Percentiles rank a stretch among this genome's conserved stretches.
Evolutionary conservation across 1,284 basidiomycete species (phyloP).

Genomic region (Cutaneotrichosporon sp.): DNA sequence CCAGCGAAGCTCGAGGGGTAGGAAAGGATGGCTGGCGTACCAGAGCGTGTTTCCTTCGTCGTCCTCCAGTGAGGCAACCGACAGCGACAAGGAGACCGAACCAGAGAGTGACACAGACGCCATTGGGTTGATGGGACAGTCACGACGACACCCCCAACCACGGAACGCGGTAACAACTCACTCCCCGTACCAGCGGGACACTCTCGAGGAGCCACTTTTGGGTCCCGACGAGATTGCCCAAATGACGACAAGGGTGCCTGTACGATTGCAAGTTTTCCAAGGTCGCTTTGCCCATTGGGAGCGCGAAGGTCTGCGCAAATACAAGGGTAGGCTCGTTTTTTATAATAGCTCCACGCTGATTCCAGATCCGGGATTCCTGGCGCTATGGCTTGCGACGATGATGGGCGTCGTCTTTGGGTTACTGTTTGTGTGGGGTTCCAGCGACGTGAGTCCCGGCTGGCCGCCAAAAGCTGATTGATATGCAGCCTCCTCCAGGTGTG

Average conservation of each 20-base stretch:
- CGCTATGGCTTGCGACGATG: slow-evolving; percentile 40
- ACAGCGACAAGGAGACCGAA: slow-evolving; percentile 41
- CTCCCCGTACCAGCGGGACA: slow-evolving; percentile 2
- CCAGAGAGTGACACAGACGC: slow-evolving; percentile 26
- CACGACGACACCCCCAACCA: slow-evolving; percentile 9
- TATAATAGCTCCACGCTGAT: neutral
- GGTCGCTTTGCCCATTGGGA: slow-evolving; percentile 47
- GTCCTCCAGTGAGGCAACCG: slow-evolving; percentile 29
- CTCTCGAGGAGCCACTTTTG: slow-evolving; percentile 34
- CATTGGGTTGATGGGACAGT: slow-evolving; percentile 27
- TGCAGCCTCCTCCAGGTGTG: slow-evolving; percentile 1
- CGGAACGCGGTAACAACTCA: neutral
- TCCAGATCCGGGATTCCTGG: slow-evolving; percentile 43
- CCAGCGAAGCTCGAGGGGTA: slow-evolving; percentile 11
- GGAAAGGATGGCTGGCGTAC: slow-evolving; percentile 48
- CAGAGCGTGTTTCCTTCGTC: slow-evolving; percentile 46
- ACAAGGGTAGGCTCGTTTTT: slow-evolving; percentile 34
- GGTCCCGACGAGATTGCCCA: slow-evolving; percentile 30
- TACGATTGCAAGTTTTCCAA: slow-evolving; percentile 44
- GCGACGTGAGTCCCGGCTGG: slow-evolving; percentile 29
- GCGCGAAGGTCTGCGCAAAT: slow-evolving; percentile 42
- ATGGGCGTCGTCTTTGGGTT: slow-evolving; percentile 40
- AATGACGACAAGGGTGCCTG: slow-evolving; percentile 25
- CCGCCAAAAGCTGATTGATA: neutral
- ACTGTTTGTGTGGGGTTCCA: slow-evolving; percentile 46